phyloP scores from a whole-genome alignment of 2,329 filamentous ascomycete species.

The Claviceps digitariae region DNA sequence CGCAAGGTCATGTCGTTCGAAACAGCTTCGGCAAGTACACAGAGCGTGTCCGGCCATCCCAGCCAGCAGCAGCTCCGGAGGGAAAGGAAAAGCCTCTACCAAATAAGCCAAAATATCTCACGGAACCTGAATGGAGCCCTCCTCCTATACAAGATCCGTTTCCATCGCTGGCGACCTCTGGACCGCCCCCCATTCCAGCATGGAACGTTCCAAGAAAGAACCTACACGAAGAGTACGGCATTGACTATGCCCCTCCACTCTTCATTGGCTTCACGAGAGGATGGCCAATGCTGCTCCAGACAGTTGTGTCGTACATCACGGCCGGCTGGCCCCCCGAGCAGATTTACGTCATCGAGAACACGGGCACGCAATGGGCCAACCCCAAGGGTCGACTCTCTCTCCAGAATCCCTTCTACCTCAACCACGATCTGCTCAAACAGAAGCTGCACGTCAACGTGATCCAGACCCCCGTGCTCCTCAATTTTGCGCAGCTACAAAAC shows the following conservation, averaged over 20 bases:
- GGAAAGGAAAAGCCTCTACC: neutral
- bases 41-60: neutral
- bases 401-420: conserved; percentile 16
- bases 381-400: conserved; percentile 30
- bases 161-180: conserved; percentile 22
- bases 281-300: conserved; percentile 41
- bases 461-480: conserved; percentile 36
- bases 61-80: neutral
- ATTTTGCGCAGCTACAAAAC: conserved; percentile 43
- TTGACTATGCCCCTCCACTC: conserved; percentile 31
- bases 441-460: conserved; percentile 39
- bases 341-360: conserved; percentile 48
- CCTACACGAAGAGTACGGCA: conserved; percentile 23
- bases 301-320: conserved; percentile 42
- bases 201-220: conserved; percentile 29
- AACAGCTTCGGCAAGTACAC: neutral
- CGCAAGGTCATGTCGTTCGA: neutral
- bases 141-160: conserved; percentile 29
- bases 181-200: conserved; percentile 26
- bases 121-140: conserved; percentile 17
- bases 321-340: conserved; percentile 43
- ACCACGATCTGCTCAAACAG: neutral
- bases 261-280: conserved; percentile 46
- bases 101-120: neutral
- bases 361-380: conserved; percentile 40